Conservation (phyloP, 2,329 filamentous ascomycete species). For the Endothia cerciana region DNA sequence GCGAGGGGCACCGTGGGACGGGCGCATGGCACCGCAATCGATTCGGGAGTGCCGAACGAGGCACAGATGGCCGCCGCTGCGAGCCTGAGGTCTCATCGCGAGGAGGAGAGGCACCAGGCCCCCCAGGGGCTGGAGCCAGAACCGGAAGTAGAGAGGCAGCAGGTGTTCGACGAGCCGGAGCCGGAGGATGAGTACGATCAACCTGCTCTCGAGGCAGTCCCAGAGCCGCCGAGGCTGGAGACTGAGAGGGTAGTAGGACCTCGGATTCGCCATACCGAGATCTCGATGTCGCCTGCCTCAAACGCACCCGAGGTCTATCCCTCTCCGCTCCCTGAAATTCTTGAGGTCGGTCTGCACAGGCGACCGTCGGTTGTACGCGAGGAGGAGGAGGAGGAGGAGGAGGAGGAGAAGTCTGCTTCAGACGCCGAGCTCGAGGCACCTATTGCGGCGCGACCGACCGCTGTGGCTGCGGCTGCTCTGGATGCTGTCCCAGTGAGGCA, state of each 20-base stretch:
- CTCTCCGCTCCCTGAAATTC: slow-evolving; percentile 1
- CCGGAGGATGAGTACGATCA: slow-evolving; percentile 24
- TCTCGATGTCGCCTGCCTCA: slow-evolving; percentile 22
- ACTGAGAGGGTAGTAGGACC: neutral
- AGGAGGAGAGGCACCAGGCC: slow-evolving; percentile 32
- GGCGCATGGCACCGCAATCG: slow-evolving; percentile 52
- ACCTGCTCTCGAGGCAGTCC: slow-evolving; percentile 2
- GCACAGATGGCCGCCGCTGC: slow-evolving; percentile 26
- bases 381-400: slow-evolving; percentile 36
- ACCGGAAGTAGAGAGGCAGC: slow-evolving; percentile 31
- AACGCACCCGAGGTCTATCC: slow-evolving; percentile 23
- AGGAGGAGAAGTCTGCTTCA: slow-evolving; percentile 40
- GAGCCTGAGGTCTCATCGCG: slow-evolving; percentile 24
- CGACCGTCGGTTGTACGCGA: slow-evolving; percentile 53
- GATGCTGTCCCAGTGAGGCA: slow-evolving; percentile 43
- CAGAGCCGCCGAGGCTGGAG: slow-evolving; percentile 12
- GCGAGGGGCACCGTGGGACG: slow-evolving; percentile 58
- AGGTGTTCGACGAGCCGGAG: slow-evolving; percentile 20
- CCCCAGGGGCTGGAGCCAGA: neutral
- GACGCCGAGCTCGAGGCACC: slow-evolving; percentile 31
- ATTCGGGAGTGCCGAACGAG: slow-evolving; percentile 29
- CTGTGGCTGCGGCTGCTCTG: slow-evolving; percentile 34
- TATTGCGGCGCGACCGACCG: slow-evolving; percentile 30
- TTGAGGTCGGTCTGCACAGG: slow-evolving; percentile 33
- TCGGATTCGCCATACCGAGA: neutral